Base-by-base conservation (phyloP, 495 filamentous ascomycete species). In the Trichoderma orchidacearum region DNA sequence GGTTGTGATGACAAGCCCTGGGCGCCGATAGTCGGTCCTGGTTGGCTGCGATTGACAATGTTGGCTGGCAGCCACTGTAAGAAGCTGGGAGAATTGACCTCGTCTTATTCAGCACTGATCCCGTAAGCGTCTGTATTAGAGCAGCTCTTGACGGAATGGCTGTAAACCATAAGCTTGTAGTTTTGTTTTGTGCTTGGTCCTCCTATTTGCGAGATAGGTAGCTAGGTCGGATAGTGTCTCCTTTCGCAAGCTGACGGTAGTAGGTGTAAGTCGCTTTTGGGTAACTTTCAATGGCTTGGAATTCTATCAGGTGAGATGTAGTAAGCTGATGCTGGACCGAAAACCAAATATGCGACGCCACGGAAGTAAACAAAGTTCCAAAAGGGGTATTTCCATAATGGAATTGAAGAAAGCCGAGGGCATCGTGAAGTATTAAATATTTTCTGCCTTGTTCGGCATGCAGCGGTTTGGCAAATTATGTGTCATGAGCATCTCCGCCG, bases 401-500 rank as follows among this genome's bases (percentile, higher is more conserved):
- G 30, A 30, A 30, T 55, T 27, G 17, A 15, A 57, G 59, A 61
- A 50, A 60, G 54, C 52, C 31, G 58, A 30, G 54, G 51, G 53
- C 56, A 54, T 30, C 31, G 50, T 51, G 50, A 55, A 53, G 4
- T 35, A 11, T 48, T 48, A 48, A 11, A 48, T 48, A 27, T 23
- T 74, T 75, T 73, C 66, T 62, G 74, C 75, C 70, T 72, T 68
- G 72, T 75, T 48, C 41, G 41, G 41, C 41, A 48, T 48, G 41
- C 41, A 11, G 18, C 41, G 41, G 41, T 48, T 23, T 48, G 41
- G 18, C 41, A 11, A 76, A 74, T 75, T 74, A 72, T 76, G 72
- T 76, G 73, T 75, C 71, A 76, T 72, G 65, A 58, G 60, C 31
- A 54, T n/a, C 17, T 29, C 25, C 51, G 11, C 34, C 9, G 3